A percentile compares a stretch with the other conserved stretches of the same genome.
These are phyloP conservation scores for Elsinoe australis DNA, from an alignment of 2,329 filamentous ascomycete genomes.

Conservation along the genomic window DNA sequence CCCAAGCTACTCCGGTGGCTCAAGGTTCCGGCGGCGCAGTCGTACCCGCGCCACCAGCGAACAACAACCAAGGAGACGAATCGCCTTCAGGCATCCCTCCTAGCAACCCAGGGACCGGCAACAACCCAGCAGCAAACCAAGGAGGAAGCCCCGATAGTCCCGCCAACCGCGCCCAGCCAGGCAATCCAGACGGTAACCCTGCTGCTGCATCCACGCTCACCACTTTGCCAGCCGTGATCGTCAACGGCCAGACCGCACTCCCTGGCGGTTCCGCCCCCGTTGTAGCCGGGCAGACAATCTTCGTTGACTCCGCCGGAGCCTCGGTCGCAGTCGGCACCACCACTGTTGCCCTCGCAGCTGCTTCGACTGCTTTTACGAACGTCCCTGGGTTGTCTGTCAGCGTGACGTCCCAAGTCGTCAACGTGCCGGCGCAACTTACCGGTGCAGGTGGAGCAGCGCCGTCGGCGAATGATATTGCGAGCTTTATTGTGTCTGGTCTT, in stretches of 20 bases:
- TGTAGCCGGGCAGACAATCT: not conserved
- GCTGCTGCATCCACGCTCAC: too few species aligned
- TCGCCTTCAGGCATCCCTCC: not conserved
- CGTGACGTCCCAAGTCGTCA: not conserved
- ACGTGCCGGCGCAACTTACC: not conserved
- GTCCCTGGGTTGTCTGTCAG: not conserved
- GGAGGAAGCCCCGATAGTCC: too few species aligned
- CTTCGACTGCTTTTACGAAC: not conserved
- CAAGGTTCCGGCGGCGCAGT: not conserved
- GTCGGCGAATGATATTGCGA: not conserved
- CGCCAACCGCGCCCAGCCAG: too few species aligned
- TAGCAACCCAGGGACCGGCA: not conserved
- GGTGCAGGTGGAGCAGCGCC: not conserved
- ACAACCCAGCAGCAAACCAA: too few species aligned
- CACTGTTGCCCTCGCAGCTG: not conserved
- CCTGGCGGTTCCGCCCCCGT: not conserved
- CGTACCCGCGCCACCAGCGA: not conserved
- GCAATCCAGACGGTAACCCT: not conserved
- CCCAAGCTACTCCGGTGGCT: not conserved
- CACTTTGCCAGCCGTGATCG: not conserved
- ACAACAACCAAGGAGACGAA: too few species aligned
- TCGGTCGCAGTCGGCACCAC: not conserved
- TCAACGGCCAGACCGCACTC: conserved; percentile 4
- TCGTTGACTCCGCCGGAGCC: not conserved
- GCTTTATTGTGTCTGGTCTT: not conserved